Percentiles rank a stretch among this genome's conserved stretches.
phyloP scores from a whole-genome alignment of 2,329 filamentous ascomycete genomes.

The Aspergillus tanneri region DNA sequence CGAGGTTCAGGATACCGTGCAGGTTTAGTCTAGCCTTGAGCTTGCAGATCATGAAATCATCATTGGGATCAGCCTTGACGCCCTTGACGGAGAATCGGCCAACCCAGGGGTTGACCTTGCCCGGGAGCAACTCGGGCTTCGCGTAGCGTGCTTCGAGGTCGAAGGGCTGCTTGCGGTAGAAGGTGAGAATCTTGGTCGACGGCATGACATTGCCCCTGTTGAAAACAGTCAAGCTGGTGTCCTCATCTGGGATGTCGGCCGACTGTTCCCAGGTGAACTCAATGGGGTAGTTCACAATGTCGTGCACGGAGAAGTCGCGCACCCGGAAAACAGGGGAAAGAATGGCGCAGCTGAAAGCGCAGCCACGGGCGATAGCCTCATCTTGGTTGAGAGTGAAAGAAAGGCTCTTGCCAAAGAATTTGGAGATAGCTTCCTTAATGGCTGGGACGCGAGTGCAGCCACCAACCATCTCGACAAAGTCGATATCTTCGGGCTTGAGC shows the following conservation, averaged over 20 bases:
- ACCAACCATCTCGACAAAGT: slow-evolving; percentile 88
- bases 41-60: slow-evolving; percentile 99
- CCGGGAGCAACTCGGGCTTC: slow-evolving; percentile 80
- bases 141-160: slow-evolving; percentile 94
- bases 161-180: slow-evolving; percentile 97
- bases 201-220: slow-evolving; percentile 96
- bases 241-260: slow-evolving; percentile 95
- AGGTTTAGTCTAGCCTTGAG: slow-evolving; percentile 96
- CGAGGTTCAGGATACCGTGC: slow-evolving; percentile 92
- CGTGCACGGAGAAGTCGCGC: slow-evolving; percentile 95
- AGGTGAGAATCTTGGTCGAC: slow-evolving; percentile 98
- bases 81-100: slow-evolving; percentile 97
- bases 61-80: slow-evolving; percentile 87
- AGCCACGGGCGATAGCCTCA: slow-evolving; percentile 92
- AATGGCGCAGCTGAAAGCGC: slow-evolving; percentile 96
- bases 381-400: slow-evolving; percentile 98
- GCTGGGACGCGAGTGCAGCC: slow-evolving; percentile 91
- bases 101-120: slow-evolving; percentile 91
- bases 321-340: slow-evolving; percentile 97
- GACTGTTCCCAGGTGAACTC: slow-evolving; percentile 99
- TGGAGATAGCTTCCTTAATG: slow-evolving; percentile 83
- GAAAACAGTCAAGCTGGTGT: slow-evolving; percentile 95
- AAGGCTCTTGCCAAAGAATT: slow-evolving; percentile 88
- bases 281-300: slow-evolving; percentile 96
- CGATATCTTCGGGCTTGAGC: slow-evolving; percentile 87